Percentiles rank a stretch among this genome's conserved stretches.
Conservation (phyloP, 2,329 filamentous ascomycete genomes). For the Fusarium stilboides region DNA sequence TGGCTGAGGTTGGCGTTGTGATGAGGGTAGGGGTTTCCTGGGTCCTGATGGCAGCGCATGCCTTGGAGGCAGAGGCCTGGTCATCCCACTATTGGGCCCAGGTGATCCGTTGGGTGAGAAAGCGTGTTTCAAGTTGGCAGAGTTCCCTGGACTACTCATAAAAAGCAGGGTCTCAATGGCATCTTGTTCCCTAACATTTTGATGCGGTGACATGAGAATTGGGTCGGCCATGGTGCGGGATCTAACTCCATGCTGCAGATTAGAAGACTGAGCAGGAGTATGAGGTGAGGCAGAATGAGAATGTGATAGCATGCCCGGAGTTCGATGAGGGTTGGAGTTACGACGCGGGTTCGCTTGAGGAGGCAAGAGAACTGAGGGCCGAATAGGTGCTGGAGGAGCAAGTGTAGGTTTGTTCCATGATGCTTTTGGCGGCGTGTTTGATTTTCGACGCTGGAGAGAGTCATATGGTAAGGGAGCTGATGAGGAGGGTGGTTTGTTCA, state of each 20-base stretch:
- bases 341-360: slow-evolving; percentile 62
- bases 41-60: slow-evolving; percentile 64
- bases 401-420: slow-evolving; percentile 58
- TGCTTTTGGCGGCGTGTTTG: slow-evolving; percentile 57
- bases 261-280: slow-evolving; percentile 59
- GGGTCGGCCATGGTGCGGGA: slow-evolving; percentile 61
- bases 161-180: slow-evolving; percentile 85
- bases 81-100: slow-evolving; percentile 43
- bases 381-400: slow-evolving; percentile 69
- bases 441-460: slow-evolving; percentile 49
- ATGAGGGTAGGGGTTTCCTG: slow-evolving; percentile 67
- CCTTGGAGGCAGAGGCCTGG: slow-evolving; percentile 43
- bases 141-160: slow-evolving; percentile 85
- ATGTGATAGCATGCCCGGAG: slow-evolving; percentile 66
- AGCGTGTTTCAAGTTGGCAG: slow-evolving; percentile 71
- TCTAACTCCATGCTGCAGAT: slow-evolving; percentile 49
- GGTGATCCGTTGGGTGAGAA: slow-evolving; percentile 64
- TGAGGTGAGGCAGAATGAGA: slow-evolving; percentile 65
- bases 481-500: slow-evolving; percentile 42
- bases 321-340: slow-evolving; percentile 65
- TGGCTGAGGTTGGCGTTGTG: slow-evolving; percentile 60
- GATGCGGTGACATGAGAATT: slow-evolving; percentile 75
- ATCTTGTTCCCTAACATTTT: slow-evolving; percentile 81
- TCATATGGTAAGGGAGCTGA: slow-evolving; percentile 53
- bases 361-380: slow-evolving; percentile 60